Evolutionary conservation across 2,329 filamentous ascomycete species (phyloP).

Genomic region (Fonsecaea nubica): DNA sequence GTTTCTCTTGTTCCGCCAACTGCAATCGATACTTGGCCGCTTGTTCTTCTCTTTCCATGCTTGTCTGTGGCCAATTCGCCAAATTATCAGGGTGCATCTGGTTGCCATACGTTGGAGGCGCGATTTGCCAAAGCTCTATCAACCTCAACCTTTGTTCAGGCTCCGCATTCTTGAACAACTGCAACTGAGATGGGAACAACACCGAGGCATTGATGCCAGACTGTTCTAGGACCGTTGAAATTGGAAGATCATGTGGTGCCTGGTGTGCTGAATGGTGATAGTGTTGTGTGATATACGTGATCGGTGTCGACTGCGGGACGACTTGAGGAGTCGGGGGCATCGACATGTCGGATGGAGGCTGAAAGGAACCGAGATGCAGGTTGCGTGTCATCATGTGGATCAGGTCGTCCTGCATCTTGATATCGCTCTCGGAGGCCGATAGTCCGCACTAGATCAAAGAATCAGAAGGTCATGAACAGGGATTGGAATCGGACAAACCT

Average conservation of each 20-base stretch:
- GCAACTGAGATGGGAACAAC: constrained; percentile 75
- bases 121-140: constrained; percentile 84
- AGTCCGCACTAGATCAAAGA: constrained; percentile 49
- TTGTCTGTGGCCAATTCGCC: constrained; percentile 65
- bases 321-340: constrained; percentile 41
- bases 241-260: constrained; percentile 58
- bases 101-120: constrained; percentile 69
- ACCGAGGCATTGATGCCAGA: constrained; percentile 70
- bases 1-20: constrained; percentile 44
- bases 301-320: constrained; percentile 51
- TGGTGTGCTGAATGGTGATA: constrained; percentile 82
- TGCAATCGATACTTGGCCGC: constrained; percentile 67
- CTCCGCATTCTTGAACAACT: constrained; percentile 78
- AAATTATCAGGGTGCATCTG: constrained; percentile 62
- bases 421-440: constrained; percentile 52
- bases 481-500: constrained; percentile 46
- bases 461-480: constrained; percentile 37
- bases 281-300: constrained; percentile 80
- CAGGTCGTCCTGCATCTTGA: constrained; percentile 80
- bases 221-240: constrained; percentile 56
- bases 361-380: constrained; percentile 64
- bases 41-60: constrained; percentile 61
- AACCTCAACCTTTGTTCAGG: constrained; percentile 74
- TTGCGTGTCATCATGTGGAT: constrained; percentile 78
- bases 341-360: constrained; percentile 46